Base-by-base conservation (phyloP, 306 rosid species). In the Prunus mume region DNA sequence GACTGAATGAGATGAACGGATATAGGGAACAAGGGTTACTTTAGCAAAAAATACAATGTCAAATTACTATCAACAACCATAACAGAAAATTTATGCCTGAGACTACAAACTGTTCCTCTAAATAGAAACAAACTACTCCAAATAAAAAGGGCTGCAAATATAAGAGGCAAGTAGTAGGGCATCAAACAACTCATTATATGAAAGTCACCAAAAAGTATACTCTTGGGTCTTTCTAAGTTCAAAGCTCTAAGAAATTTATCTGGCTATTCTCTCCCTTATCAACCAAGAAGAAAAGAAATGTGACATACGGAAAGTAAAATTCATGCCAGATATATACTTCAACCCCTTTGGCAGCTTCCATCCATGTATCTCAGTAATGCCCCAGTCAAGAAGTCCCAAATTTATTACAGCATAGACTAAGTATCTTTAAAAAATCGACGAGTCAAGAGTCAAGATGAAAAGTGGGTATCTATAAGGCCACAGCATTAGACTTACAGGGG, bases 1-100 rank as follows among this genome's bases (percentile, higher is more conserved):
- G 60, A 67, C 55, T 34, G 17, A 73, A 62, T n/a, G 60, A n/a
- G 28, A 76, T 45, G 25, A 76, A 66, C 46, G 8, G 12, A 75
- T 69, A 69, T 18, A 56, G 8, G 63, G 69, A 52, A 68, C 46
- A 41, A 13, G 25, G 25, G 68, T 14, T 17, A 49, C 63, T 46
- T 52, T 3, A 22, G 32, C 38, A 32, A 17, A 50, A 68, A 17
- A 51, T 51, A 38, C 54, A 2, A 38, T 30, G 64, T 20, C 11
- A 67, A 79, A 47, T 57, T 17, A 50, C 24, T 8, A 57, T 20
- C 2, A 52, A 45, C 61, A 34, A 68, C 20, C 52, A 22, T 11
- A 34, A 27, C 15, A 49, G 41, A 72, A 12, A 55, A 28, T n/a
- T 72, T 72, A 69, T 9, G 47, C 19, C 62, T 1, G 52, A 49